Percentiles rank a stretch among this genome's conserved stretches.
Evolutionary conservation across 306 rosid genomes (phyloP).

Genomic region (Gleditsia sinensis): DNA sequence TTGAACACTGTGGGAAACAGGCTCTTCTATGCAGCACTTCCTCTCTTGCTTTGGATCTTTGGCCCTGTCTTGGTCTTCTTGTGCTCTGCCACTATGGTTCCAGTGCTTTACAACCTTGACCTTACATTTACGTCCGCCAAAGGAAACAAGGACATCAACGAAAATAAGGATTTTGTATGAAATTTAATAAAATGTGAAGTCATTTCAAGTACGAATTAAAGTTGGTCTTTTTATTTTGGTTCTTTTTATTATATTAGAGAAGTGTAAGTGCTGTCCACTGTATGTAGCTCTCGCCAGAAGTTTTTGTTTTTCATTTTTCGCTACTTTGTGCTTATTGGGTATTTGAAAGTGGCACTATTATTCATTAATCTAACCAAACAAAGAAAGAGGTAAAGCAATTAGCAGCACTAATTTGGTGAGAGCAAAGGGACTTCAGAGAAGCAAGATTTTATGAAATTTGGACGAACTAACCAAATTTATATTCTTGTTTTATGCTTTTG

Average conservation of each 20-base stretch:
- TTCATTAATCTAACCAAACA: too few relatives aligned
- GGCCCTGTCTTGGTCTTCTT: conserved; percentile 89
- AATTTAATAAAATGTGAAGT: background rate
- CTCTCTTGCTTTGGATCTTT: conserved; percentile 85
- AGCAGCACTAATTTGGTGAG: too few relatives aligned
- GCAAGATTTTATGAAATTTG: too few relatives aligned
- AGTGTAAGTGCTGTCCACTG: background rate
- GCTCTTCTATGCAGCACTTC: conserved; percentile 78
- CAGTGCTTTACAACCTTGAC: conserved; percentile 86
- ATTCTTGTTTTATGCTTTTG: background rate
- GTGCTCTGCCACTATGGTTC: conserved; percentile 69
- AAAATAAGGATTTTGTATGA: conserved; percentile 40
- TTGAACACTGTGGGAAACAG: conserved; percentile 84
- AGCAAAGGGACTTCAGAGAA: too few relatives aligned
- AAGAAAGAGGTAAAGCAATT: too few relatives aligned
- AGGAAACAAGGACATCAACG: conserved; percentile 29
- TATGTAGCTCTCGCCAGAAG: background rate
- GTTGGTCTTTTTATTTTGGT: background rate
- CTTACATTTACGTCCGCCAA: conserved; percentile 45
- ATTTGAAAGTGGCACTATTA: too few relatives aligned
- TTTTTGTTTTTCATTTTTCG: background rate
- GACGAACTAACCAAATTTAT: background rate
- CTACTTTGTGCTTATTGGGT: background rate
- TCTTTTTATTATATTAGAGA: background rate
- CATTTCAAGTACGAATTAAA: background rate